Evolutionary conservation across 352 stramenopile species (phyloP), one percentile per base, ranked within the genome.

Genomic region (Peronospora destructor): DNA sequence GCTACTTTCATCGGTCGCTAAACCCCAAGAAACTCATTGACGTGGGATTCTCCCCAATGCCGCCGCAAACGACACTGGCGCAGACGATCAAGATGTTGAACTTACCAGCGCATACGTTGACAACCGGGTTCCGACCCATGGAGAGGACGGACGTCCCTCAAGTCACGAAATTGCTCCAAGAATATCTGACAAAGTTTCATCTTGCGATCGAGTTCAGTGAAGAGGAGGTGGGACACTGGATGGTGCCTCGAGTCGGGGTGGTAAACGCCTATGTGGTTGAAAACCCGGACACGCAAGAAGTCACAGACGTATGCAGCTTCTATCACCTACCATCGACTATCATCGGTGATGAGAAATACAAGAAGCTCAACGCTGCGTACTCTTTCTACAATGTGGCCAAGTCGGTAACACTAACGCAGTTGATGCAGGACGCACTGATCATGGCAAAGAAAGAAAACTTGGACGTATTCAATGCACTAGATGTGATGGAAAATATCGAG

Each of bases 21-120:
- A 98, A 99, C 76, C 91, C 96, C 4, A 98, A 98, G 70, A 99
- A 99, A 74, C 87, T 99, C 37, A 94, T 99, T 32, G 90, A 98
- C 21, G 88, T 99, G 43, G 95, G 95, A 10, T 99, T 99, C 76
- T 98, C 94, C 16, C 68, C 82, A 12, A 66, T 99, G 7, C 64
- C 76, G 16, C 86, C 82, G 14, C 82, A 94, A 10, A 98, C 98
- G 92, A 99, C 96, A 16, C 97, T 99, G 80, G 83, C 93, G 0
- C 63, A 91, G 21, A 97, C 95, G 2, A 79, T 98, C 64, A 96
- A 96, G 66, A 76, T 87, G 56, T 91, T 95, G 61, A 94, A 95
- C 44, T 45, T 99, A 26, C 88, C 94, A 2, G 59, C 70, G 0
- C 49, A 48, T 9, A 54, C 67, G 1, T 23, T 45, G 1, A 65